Percentiles rank a stretch among this genome's conserved stretches.
These are phyloP conservation scores for Serendipita indica DNA, from an alignment of 768 basidiomycete species.

Conservation along the genomic window DNA sequence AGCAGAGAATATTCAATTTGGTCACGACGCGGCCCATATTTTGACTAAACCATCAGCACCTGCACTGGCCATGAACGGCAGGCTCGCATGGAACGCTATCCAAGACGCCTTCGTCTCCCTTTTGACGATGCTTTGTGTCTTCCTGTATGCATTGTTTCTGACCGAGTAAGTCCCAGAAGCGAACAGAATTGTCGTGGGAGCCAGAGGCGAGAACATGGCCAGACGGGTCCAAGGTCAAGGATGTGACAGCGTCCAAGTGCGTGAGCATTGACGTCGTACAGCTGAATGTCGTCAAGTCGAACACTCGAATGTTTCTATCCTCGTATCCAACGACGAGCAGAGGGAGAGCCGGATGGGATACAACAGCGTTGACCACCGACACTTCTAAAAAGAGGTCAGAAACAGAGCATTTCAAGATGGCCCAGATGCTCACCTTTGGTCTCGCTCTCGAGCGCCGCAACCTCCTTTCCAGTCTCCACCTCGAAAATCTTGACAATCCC, in stretches of 20 bases:
- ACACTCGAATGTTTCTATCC: constrained; percentile 84
- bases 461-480: constrained; percentile 71
- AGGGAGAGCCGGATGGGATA: constrained; percentile 81
- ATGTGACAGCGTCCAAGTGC: constrained; percentile 85
- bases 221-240: constrained; percentile 73
- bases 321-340: constrained; percentile 83
- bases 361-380: constrained; percentile 72
- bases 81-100: constrained; percentile 72
- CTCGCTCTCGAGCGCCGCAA: constrained; percentile 40
- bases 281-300: constrained; percentile 69
- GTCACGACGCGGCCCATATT: constrained; percentile 56
- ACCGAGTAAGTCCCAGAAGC: constrained; percentile 86
- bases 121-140: constrained; percentile 74
- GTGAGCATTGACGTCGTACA: constrained; percentile 83
- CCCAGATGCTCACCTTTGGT: constrained; percentile 20
- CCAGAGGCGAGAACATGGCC: constrained; percentile 80
- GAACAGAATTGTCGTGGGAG: constrained; percentile 84
- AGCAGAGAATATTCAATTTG: no score
- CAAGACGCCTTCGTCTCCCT: constrained; percentile 80
- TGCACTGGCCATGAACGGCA: constrained; percentile 81
- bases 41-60: constrained; percentile 94
- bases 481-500: constrained; percentile 84
- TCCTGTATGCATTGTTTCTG: constrained; percentile 77
- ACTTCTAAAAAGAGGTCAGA: constrained; percentile 38
- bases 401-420: constrained; percentile 35